Evolutionary conservation across 176 grass and related monocot species (phyloP).

Genomic region (Eleusine indica): DNA sequence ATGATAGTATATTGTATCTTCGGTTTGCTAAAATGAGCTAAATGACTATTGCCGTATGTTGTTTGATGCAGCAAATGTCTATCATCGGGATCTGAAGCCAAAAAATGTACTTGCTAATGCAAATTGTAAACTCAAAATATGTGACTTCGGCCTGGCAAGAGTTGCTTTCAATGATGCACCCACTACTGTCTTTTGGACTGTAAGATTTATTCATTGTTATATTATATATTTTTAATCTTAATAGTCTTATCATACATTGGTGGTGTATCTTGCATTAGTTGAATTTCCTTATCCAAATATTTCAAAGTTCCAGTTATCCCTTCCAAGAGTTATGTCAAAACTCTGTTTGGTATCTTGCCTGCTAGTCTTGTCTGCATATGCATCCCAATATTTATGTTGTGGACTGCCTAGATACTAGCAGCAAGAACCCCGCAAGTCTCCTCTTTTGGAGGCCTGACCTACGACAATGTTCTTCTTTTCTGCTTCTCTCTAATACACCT

Average conservation of each 20-base stretch:
- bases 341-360: neutral
- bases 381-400: neutral
- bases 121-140: constrained; percentile 57
- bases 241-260: neutral
- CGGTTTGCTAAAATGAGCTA: constrained; percentile 27
- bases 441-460: no score
- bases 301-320: neutral
- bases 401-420: no score
- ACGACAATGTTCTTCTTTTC: no score
- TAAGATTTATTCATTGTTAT: constrained; percentile 25
- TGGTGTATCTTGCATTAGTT: neutral
- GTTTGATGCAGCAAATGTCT: constrained; percentile 49
- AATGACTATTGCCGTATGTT: neutral
- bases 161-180: constrained; percentile 51
- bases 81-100: constrained; percentile 53
- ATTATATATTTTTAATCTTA: neutral
- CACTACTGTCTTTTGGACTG: constrained; percentile 54
- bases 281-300: neutral
- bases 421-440: no score
- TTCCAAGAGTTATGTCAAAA: neutral
- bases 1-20: neutral
- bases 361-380: neutral
- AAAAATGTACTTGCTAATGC: constrained; percentile 54
- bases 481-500: no score
- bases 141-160: constrained; percentile 50